These are phyloP conservation scores for Alternaria sp. DNA, from an alignment of 2,329 filamentous ascomycete species.

Conservation along the genomic window DNA sequence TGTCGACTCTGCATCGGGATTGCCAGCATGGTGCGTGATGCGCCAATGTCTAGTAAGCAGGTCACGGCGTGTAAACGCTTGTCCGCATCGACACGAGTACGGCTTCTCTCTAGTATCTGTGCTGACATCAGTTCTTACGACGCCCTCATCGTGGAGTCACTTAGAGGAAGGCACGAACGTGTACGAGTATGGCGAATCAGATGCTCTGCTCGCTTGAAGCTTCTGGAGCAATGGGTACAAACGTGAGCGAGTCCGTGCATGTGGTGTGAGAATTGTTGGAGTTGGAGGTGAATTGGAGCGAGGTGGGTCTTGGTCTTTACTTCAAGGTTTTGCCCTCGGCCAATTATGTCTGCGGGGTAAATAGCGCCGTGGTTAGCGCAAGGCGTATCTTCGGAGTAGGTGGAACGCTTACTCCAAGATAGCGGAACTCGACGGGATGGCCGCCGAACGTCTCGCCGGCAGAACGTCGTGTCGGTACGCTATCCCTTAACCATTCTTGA, in stretches of 20 bases:
- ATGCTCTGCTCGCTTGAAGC: slow-evolving; percentile 41
- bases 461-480: not conserved
- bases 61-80: slow-evolving; percentile 36
- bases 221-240: slow-evolving; percentile 34
- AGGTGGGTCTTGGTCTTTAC: slow-evolving; percentile 6
- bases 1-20: slow-evolving; percentile 6
- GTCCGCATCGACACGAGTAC: slow-evolving; percentile 35
- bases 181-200: slow-evolving; percentile 40
- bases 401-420: slow-evolving; percentile 1
- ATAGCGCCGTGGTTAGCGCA: not conserved
- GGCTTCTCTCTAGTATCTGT: slow-evolving; percentile 42
- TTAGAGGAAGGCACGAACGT: slow-evolving; percentile 26
- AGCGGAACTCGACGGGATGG: not conserved
- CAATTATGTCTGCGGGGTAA: slow-evolving; percentile 1
- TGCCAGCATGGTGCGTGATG: slow-evolving; percentile 29
- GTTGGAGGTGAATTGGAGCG: slow-evolving; percentile 24
- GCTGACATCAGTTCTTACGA: slow-evolving; percentile 14
- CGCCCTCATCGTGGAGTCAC: not conserved
- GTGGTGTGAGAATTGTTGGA: slow-evolving; percentile 23
- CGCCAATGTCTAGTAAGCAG: slow-evolving; percentile 42
- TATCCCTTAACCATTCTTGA: not conserved
- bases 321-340: slow-evolving; percentile 4
- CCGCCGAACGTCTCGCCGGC: not conserved
- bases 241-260: slow-evolving; percentile 36
- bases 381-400: not conserved